These are phyloP conservation scores for Seiridium unicorne DNA, from an alignment of 2,329 filamentous ascomycete species.

Conservation along the genomic window DNA sequence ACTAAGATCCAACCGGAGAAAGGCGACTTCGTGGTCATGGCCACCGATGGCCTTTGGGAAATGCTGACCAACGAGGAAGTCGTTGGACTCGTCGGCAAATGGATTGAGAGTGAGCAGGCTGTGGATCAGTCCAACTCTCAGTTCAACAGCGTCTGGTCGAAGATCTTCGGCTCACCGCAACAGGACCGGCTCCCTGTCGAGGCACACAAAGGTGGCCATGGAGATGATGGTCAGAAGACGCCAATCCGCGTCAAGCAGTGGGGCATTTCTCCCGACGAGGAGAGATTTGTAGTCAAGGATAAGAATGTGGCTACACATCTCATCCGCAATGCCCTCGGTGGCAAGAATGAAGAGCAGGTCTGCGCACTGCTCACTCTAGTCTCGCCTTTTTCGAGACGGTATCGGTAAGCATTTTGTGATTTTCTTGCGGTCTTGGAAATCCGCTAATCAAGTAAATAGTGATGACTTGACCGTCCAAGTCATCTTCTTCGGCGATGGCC, in stretches of 20 bases:
- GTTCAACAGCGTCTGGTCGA: slow-evolving; percentile 68
- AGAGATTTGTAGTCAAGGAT: slow-evolving; percentile 90
- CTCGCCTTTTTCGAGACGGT: slow-evolving; percentile 85
- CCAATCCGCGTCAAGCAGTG: slow-evolving; percentile 91
- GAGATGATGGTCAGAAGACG: slow-evolving; percentile 70
- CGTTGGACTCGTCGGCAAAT: slow-evolving; percentile 91
- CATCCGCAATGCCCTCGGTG: slow-evolving; percentile 90
- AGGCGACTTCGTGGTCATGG: slow-evolving; percentile 94
- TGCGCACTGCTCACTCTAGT: slow-evolving; percentile 89
- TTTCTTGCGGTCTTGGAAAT: not conserved
- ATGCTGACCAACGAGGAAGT: slow-evolving; percentile 99
- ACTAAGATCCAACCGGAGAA: slow-evolving; percentile 86
- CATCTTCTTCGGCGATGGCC: slow-evolving; percentile 90
- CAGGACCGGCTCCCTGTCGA: slow-evolving; percentile 69
- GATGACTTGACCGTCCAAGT: slow-evolving; percentile 97
- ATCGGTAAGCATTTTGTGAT: slow-evolving; percentile 60
- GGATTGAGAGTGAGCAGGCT: slow-evolving; percentile 76
- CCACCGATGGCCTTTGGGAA: slow-evolving; percentile 96
- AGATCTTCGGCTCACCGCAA: slow-evolving; percentile 55
- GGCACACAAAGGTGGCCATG: slow-evolving; percentile 44
- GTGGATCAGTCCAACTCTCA: slow-evolving; percentile 54
- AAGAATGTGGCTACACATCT: slow-evolving; percentile 96
- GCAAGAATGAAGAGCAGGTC: slow-evolving; percentile 89
- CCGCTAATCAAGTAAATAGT: slow-evolving; percentile 39
- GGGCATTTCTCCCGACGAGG: slow-evolving; percentile 72